Percentiles rank a stretch among this genome's conserved stretches.
Conservation (phyloP, 306 rosid species). For the Lotus japonicus region DNA sequence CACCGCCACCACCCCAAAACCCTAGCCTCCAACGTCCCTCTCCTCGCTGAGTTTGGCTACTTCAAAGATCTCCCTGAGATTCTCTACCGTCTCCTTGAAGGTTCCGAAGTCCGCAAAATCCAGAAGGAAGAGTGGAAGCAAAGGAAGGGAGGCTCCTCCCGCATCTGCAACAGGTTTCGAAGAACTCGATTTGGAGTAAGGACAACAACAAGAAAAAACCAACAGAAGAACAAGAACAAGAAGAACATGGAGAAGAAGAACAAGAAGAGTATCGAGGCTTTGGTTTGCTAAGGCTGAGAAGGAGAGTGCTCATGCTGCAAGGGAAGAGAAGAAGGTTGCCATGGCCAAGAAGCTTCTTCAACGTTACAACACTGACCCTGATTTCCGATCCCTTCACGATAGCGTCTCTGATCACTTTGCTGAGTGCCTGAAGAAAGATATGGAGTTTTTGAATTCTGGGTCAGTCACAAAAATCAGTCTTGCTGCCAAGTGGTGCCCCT, state of each 20-base stretch:
- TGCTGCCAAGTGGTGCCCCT: constrained; percentile 85
- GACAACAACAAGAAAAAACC: background rate
- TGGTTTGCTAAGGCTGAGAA: constrained; percentile 12
- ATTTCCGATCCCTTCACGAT: constrained; percentile 40
- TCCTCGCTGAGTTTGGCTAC: constrained; percentile 54
- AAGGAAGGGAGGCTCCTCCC: background rate
- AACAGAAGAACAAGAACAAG: background rate
- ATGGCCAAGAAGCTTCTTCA: constrained; percentile 55
- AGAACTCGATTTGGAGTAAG: background rate
- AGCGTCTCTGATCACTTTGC: constrained; percentile 50
- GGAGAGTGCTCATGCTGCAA: constrained; percentile 29
- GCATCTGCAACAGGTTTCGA: background rate
- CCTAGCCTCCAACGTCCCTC: constrained; percentile 38
- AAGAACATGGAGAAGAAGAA: background rate
- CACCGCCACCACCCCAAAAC: constrained; percentile 52
- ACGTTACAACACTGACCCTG: constrained; percentile 27
- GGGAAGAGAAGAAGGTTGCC: constrained; percentile 34
- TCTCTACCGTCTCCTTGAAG: constrained; percentile 49
- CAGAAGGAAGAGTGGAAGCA: constrained; percentile 33
- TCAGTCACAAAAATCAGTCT: constrained; percentile 33
- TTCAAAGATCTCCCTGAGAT: constrained; percentile 70
- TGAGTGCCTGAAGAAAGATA: constrained; percentile 42
- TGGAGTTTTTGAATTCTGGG: constrained; percentile 31
- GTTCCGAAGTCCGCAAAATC: constrained; percentile 21
- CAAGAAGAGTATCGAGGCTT: background rate